Conservation (phyloP, 192 early-diverging fungal species). For the Pecoramyces ruminantium region DNA sequence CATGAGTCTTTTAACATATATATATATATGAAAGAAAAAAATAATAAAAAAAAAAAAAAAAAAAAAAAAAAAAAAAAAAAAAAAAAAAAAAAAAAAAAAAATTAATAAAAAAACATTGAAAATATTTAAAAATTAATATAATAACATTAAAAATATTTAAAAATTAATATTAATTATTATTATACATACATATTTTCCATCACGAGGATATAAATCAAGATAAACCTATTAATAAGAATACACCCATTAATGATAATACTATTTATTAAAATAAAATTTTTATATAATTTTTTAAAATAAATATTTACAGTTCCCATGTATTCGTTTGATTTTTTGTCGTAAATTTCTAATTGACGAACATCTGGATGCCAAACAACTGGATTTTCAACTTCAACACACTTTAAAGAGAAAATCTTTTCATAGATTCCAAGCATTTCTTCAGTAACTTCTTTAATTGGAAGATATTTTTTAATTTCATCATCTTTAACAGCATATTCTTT, state of each 20-base stretch:
- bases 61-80: no score
- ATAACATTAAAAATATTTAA: no score
- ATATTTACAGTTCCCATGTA: constrained; percentile 3
- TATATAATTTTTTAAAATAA: not conserved
- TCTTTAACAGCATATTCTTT: constrained; percentile 57
- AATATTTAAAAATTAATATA: no score
- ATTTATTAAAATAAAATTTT: no score
- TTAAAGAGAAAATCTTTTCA: constrained; percentile 49
- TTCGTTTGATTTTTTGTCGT: constrained; percentile 36
- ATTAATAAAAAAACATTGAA: no score
- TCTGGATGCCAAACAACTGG: constrained; percentile 58
- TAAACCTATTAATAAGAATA: not conserved
- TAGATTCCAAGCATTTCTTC: constrained; percentile 60
- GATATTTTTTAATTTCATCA: constrained; percentile 65
- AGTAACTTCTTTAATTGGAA: constrained; percentile 44
- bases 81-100: no score
- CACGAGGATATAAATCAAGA: constrained; percentile 11
- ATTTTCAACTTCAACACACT: constrained; percentile 43
- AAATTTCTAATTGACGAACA: constrained; percentile 61
- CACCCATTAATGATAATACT: no score
- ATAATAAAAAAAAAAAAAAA: no score
- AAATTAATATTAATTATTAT: not conserved
- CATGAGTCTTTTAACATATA: constrained; percentile 27
- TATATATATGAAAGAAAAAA: not conserved
- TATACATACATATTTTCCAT: constrained; percentile 30